Conservation (phyloP, 2,329 filamentous ascomycete species). For the Venturia asperata region DNA sequence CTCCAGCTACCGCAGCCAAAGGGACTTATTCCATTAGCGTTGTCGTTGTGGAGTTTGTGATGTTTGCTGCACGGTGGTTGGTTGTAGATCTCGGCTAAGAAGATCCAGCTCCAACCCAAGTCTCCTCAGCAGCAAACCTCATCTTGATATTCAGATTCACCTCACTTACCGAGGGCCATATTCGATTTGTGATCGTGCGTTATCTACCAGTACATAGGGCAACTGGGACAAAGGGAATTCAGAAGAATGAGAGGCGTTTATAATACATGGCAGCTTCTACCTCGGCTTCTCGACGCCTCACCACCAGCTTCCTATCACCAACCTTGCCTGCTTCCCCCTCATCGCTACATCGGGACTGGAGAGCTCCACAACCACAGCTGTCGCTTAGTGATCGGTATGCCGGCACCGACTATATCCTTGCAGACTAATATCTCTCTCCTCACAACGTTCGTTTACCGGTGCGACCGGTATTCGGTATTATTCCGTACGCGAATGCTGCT, state of each 20-base stretch:
- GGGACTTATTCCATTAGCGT: conserved; percentile 6
- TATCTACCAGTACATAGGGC: background rate
- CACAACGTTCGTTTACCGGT: background rate
- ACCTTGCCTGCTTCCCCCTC: background rate
- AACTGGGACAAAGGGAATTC: background rate
- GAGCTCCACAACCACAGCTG: background rate
- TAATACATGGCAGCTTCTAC: background rate
- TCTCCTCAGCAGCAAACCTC: background rate
- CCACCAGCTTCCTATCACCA: background rate
- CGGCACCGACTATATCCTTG: background rate
- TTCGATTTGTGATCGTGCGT: background rate
- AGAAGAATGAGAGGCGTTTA: background rate
- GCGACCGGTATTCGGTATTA: no score
- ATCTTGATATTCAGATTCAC: background rate
- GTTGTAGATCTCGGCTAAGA: background rate
- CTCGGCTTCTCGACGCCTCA: background rate
- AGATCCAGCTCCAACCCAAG: background rate
- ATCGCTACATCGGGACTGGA: background rate
- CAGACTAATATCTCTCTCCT: background rate
- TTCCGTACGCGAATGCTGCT: no score
- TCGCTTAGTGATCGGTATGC: background rate
- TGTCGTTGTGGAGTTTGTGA: background rate
- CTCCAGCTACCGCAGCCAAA: conserved; percentile 29
- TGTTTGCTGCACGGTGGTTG: background rate
- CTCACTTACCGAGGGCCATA: background rate